A percentile compares a stretch with the other conserved stretches of the same genome.
Conservation (phyloP, 2,329 filamentous ascomycete genomes). For the Teratosphaeria viscida region DNA sequence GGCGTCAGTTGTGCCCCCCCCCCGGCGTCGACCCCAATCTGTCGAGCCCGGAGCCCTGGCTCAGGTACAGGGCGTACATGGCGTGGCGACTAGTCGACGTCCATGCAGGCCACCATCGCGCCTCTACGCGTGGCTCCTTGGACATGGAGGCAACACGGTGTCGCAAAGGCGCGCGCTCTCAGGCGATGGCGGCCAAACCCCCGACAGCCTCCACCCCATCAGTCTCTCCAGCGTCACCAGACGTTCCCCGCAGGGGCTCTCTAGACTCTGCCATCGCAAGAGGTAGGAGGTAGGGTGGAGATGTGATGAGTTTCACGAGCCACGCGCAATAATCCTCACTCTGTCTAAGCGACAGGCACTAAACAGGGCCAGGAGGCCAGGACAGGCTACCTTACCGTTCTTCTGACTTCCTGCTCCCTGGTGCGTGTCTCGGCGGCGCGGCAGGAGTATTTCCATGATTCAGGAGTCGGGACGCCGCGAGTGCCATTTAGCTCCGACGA, state of each 20-base stretch:
- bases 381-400: not conserved
- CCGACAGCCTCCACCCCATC: not conserved
- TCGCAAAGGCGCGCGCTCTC: not conserved
- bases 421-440: not conserved
- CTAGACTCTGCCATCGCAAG: too few species aligned
- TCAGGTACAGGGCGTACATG: conserved; percentile 3
- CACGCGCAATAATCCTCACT: not conserved
- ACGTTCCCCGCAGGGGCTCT: not conserved
- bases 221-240: not conserved
- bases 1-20: not conserved
- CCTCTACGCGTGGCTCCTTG: not conserved
- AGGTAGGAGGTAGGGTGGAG: not conserved
- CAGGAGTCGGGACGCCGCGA: not conserved
- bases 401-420: not conserved
- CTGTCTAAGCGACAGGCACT: not conserved
- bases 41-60: conserved; percentile 1
- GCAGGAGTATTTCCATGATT: not conserved
- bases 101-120: not conserved
- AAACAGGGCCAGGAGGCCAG: not conserved
- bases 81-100: not conserved
- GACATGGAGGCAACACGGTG: not conserved
- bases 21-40: not conserved
- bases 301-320: not conserved
- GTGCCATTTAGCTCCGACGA: not conserved
- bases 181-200: not conserved